A percentile compares a stretch with the other conserved stretches of the same genome.
These are phyloP conservation scores for Drosera capensis DNA, from an alignment of 148 eudicot genomes.

Conservation along the genomic window DNA sequence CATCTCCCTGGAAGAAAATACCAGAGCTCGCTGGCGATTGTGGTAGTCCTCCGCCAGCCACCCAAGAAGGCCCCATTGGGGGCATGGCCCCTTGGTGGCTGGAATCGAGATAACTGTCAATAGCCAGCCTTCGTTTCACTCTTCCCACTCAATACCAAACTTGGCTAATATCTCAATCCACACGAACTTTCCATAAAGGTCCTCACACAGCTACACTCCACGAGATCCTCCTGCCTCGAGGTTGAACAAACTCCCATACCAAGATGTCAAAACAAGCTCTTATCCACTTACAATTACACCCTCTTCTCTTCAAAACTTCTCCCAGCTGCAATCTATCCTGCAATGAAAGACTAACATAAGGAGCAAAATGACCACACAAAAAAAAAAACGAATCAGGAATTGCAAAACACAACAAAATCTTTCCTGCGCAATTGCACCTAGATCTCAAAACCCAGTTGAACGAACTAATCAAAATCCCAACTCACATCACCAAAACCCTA, in stretches of 20 bases:
- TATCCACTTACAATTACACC: too few relatives aligned
- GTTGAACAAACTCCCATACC: too few relatives aligned
- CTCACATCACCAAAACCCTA: too few relatives aligned
- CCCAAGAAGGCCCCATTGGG: slow-evolving; percentile 33
- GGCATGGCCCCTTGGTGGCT: slow-evolving; percentile 17
- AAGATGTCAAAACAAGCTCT: too few relatives aligned
- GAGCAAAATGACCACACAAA: neutral
- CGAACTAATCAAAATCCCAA: neutral
- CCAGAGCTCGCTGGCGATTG: slow-evolving; percentile 48
- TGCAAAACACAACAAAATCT: neutral
- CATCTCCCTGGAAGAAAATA: slow-evolving; percentile 39
- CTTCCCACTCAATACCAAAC: neutral
- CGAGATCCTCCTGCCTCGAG: too few relatives aligned
- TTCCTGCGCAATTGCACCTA: neutral
- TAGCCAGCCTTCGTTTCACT: slow-evolving; percentile 7
- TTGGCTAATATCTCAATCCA: neutral
- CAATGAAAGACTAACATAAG: neutral
- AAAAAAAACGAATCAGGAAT: neutral
- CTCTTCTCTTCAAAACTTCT: too few relatives aligned
- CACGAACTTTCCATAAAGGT: too few relatives aligned
- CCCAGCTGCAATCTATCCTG: too few relatives aligned
- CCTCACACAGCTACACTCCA: too few relatives aligned
- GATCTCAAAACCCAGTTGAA: neutral
- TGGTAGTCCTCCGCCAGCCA: slow-evolving; percentile 24
- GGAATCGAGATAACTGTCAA: slow-evolving; percentile 19